Percentiles rank a stretch among this genome's conserved stretches.
Evolutionary conservation across 179 eudicot genomes (phyloP).

Genomic region (Corrigiola litoralis): DNA sequence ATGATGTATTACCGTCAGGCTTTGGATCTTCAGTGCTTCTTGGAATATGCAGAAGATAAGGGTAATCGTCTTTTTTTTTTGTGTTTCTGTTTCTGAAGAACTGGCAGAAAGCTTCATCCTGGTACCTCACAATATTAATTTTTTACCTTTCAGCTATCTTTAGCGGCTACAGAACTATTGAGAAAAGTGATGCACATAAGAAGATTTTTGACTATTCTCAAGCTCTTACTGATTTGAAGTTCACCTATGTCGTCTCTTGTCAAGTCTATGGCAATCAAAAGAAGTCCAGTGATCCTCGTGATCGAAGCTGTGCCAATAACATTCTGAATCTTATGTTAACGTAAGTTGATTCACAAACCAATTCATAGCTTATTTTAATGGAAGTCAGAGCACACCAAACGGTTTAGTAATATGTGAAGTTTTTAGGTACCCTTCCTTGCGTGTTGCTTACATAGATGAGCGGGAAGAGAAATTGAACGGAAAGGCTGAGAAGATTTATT

Average conservation of each 20-base stretch:
- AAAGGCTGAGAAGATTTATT: slow-evolving; percentile 67
- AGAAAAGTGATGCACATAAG: slow-evolving; percentile 39
- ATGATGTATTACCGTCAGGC: slow-evolving; percentile 97
- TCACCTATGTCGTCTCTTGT: slow-evolving; percentile 95
- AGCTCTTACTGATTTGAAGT: slow-evolving; percentile 93
- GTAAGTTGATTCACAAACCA: slow-evolving; percentile 38
- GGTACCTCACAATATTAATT: not conserved
- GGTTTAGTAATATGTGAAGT: slow-evolving; percentile 11
- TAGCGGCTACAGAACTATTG: slow-evolving; percentile 77
- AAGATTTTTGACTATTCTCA: slow-evolving; percentile 51
- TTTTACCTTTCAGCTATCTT: slow-evolving; percentile 53
- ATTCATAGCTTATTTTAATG: not conserved
- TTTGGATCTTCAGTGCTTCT: slow-evolving; percentile 86
- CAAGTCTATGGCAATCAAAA: slow-evolving; percentile 93
- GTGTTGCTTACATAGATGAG: slow-evolving; percentile 95
- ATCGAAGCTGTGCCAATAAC: slow-evolving; percentile 68
- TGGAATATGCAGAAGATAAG: slow-evolving; percentile 71
- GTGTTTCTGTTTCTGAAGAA: not conserved
- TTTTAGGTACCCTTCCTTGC: slow-evolving; percentile 86
- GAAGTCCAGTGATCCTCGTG: slow-evolving; percentile 59
- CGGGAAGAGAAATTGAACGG: slow-evolving; percentile 59
- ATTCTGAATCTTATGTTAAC: slow-evolving; percentile 83
- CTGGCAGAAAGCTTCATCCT: not conserved
- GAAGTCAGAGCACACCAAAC: not conserved
- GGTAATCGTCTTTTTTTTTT: slow-evolving; percentile 31